Evolutionary conservation across 495 filamentous ascomycete species (phyloP).

Genomic region (Penicillium fimorum): DNA sequence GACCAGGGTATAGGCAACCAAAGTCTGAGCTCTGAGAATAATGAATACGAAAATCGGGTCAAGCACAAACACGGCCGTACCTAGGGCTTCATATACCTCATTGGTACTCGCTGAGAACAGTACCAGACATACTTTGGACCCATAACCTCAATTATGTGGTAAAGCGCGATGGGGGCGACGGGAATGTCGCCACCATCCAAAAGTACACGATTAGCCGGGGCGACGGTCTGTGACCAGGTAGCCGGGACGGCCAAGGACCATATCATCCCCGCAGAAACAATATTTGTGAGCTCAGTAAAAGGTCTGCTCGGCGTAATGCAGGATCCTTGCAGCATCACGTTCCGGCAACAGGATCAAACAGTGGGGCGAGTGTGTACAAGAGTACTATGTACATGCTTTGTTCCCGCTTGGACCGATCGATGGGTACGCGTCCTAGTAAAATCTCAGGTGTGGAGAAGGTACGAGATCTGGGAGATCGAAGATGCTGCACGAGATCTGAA

Average conservation of each 20-base stretch:
- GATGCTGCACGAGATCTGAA: conserved; percentile 27
- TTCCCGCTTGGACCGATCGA: conserved; percentile 6
- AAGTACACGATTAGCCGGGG: conserved; percentile 19
- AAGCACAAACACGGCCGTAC: conserved; percentile 1
- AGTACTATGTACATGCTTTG: background rate
- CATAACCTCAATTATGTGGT: conserved; percentile 14
- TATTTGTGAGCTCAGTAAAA: conserved; percentile 15
- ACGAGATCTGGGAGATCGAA: conserved; percentile 25
- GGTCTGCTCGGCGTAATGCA: conserved; percentile 15
- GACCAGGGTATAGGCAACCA: background rate
- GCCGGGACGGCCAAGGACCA: conserved; percentile 17
- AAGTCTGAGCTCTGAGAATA: background rate
- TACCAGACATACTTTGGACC: conserved; percentile 6
- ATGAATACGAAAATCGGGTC: conserved; percentile 8
- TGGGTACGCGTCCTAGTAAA: conserved; percentile 5
- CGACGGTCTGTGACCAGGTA: conserved; percentile 20
- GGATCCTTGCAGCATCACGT: conserved; percentile 32
- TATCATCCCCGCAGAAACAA: conserved; percentile 6
- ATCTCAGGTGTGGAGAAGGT: conserved; percentile 2
- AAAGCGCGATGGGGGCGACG: conserved; percentile 4
- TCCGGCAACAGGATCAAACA: conserved; percentile 16
- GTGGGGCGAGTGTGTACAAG: conserved; percentile 8
- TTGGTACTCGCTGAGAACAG: conserved; percentile 12
- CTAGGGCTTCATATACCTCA: conserved; percentile 27
- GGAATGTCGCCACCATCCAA: conserved; percentile 26